These are phyloP conservation scores for Oryza rufipogon DNA, from an alignment of 176 grass and related monocot genomes.

Conservation along the genomic window DNA sequence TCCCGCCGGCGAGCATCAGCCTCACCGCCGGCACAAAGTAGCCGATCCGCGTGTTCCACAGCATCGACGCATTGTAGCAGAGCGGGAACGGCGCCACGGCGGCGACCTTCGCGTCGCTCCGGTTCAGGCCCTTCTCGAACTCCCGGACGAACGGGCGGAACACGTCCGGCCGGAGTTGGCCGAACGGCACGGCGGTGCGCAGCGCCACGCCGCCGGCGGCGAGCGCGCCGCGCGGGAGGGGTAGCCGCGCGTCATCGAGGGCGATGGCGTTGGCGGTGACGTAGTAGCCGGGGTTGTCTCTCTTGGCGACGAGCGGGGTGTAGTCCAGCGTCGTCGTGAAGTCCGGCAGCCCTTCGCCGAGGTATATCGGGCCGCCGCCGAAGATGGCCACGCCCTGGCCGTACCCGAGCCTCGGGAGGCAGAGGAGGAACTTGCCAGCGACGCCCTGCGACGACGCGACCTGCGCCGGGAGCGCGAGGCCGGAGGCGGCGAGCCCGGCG, in stretches of 20 bases:
- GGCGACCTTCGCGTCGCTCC: neutral
- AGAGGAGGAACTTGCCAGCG: conserved; percentile 48
- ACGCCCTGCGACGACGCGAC: conserved; percentile 25
- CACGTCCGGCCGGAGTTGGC: conserved; percentile 47
- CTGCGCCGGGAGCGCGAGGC: conserved; percentile 49
- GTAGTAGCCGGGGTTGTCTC: conserved; percentile 28
- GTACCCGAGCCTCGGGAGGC: conserved; percentile 44
- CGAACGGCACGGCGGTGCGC: conserved; percentile 40
- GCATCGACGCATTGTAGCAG: conserved; percentile 20
- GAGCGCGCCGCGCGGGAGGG: neutral
- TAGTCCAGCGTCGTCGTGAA: conserved; percentile 8
- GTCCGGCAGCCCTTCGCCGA: neutral
- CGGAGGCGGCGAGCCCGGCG: conserved; percentile 39
- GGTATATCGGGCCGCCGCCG: conserved; percentile 16
- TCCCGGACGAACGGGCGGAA: conserved; percentile 44
- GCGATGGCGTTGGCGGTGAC: neutral
- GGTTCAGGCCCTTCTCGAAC: conserved; percentile 19
- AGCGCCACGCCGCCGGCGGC: conserved; percentile 41
- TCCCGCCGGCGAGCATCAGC: conserved; percentile 31
- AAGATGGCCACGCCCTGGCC: conserved; percentile 45
- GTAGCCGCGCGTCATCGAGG: neutral
- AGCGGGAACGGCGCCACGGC: conserved; percentile 40
- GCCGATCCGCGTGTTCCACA: conserved; percentile 30
- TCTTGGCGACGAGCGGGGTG: conserved; percentile 15
- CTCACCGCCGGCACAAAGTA: conserved; percentile 39